Conservation (phyloP, 2,329 filamentous ascomycete species). For the Fonsecaea pedrosoi region DNA sequence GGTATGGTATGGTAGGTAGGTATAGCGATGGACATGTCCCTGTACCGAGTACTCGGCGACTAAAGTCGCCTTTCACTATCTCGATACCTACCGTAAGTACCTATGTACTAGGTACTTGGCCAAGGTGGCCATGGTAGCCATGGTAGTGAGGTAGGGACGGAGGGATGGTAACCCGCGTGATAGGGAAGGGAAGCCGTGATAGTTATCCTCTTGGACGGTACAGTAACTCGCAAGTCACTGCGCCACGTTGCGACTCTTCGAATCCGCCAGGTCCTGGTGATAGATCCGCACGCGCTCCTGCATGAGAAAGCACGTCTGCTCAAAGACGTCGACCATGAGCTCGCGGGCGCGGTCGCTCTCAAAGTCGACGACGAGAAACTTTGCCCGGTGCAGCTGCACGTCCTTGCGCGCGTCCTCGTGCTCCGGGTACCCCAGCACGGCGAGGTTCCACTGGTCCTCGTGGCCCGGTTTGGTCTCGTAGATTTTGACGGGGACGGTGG, state of each 20-base stretch:
- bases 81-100: no score
- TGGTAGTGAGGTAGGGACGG: no score
- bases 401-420: neutral
- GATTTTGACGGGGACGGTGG: neutral
- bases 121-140: no score
- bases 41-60: no score
- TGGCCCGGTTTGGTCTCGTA: neutral
- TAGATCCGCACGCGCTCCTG: neutral
- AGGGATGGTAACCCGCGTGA: no score
- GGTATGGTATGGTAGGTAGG: no score
- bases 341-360: neutral
- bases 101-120: no score
- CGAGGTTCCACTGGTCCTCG: slow-evolving; percentile 2
- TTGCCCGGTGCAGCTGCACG: neutral
- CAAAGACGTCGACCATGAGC: neutral
- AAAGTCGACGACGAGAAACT: neutral
- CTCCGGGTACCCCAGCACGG: neutral
- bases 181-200: no score
- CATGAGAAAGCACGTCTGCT: slow-evolving; percentile 2
- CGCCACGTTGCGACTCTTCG: neutral
- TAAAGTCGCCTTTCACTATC: no score
- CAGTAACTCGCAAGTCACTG: neutral
- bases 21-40: no score
- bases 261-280: neutral
- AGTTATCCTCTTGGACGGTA: no score